phyloP scores from a whole-genome alignment of 495 filamentous ascomycete species.

The Hypoxylon perforatum region DNA sequence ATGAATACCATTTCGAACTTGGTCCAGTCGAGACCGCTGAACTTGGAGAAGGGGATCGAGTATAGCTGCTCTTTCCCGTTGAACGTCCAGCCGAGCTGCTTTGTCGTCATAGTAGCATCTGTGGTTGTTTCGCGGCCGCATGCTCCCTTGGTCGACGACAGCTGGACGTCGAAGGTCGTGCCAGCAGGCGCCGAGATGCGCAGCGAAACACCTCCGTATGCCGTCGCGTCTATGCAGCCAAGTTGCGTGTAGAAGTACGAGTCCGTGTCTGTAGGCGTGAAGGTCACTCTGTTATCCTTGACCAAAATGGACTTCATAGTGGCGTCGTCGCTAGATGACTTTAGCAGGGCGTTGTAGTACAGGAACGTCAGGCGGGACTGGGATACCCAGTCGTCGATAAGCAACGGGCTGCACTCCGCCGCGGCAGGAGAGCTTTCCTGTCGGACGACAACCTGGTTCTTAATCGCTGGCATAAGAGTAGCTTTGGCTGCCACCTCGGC shows the following conservation, averaged over 20 bases:
- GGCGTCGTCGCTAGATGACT: constrained; percentile 68
- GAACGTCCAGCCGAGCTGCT: constrained; percentile 69
- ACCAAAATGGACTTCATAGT: constrained; percentile 69
- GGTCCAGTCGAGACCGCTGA: constrained; percentile 60
- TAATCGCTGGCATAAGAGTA: constrained; percentile 17
- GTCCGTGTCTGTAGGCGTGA: constrained; percentile 58
- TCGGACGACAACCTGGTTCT: constrained; percentile 19
- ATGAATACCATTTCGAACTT: constrained; percentile 66
- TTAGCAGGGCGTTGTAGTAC: constrained; percentile 68
- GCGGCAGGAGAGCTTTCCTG: constrained; percentile 17
- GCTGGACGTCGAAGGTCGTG: constrained; percentile 64
- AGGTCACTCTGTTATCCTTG: constrained; percentile 62
- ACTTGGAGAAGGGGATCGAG: constrained; percentile 66
- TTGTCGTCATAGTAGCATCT: constrained; percentile 51
- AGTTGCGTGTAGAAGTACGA: constrained; percentile 71
- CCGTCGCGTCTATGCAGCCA: constrained; percentile 64
- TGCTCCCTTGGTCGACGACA: constrained; percentile 58
- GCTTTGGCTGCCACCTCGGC: constrained; percentile 23
- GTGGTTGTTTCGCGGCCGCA: constrained; percentile 53
- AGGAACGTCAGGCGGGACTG: constrained; percentile 74
- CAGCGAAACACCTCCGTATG: constrained; percentile 69
- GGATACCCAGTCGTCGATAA: constrained; percentile 72
- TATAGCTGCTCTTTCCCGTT: constrained; percentile 71
- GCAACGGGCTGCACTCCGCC: constrained; percentile 59
- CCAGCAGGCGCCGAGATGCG: constrained; percentile 66